Conservation (phyloP, 306 rosid genomes). For the Mimosa bimucronata region DNA sequence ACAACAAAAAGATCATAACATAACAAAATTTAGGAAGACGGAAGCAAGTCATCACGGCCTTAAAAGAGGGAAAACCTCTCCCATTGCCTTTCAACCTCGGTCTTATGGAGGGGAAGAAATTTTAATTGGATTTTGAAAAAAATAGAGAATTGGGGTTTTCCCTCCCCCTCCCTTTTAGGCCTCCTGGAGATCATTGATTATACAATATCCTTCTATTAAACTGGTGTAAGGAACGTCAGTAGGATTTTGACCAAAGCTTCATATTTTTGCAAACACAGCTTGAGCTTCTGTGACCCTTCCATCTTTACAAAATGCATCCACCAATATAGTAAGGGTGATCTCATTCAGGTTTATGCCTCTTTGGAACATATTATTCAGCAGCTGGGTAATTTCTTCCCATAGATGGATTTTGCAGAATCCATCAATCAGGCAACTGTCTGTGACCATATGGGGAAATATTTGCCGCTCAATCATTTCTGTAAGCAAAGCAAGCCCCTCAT, state of each 20-base stretch:
- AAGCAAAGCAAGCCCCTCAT: constrained; percentile 10
- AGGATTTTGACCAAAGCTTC: neutral
- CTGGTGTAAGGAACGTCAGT: neutral
- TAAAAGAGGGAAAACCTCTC: too few species aligned
- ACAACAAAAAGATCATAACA: too few species aligned
- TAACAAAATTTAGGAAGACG: too few species aligned
- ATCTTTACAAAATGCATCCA: neutral
- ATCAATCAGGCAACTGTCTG: neutral
- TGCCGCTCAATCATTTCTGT: constrained; percentile 3
- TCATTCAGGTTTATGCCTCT: neutral
- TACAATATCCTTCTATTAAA: neutral
- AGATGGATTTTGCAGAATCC: neutral
- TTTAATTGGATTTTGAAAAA: too few species aligned
- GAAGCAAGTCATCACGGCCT: too few species aligned
- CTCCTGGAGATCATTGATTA: neutral
- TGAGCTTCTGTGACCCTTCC: neutral
- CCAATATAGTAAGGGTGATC: neutral
- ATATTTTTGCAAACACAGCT: neutral
- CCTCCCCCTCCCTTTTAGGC: too few species aligned
- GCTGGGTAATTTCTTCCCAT: neutral
- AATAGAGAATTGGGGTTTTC: too few species aligned
- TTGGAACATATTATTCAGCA: neutral
- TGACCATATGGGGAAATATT: neutral
- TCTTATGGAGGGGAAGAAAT: too few species aligned
- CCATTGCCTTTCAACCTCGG: too few species aligned